Conservation (phyloP, 108 stramenopile genomes). For the Halocafeteria seosinensis region DNA sequence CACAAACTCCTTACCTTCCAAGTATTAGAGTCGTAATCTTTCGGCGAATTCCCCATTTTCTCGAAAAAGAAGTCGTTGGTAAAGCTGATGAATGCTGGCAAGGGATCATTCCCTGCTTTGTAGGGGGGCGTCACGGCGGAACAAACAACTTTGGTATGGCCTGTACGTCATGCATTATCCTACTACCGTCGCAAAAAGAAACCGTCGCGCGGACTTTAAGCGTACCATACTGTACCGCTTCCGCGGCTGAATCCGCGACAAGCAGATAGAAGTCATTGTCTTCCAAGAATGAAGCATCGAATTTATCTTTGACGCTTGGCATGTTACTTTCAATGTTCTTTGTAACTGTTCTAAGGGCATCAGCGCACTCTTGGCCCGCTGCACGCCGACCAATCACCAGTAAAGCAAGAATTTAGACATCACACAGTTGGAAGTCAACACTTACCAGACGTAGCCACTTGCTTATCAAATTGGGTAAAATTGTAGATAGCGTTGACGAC, state of each 20-base stretch:
- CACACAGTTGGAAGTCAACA: too few relatives aligned
- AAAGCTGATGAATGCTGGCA: background rate
- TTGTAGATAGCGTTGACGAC: background rate
- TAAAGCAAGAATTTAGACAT: too few relatives aligned
- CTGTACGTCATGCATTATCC: too few relatives aligned
- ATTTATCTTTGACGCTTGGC: background rate
- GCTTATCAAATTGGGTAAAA: background rate
- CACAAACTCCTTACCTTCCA: too few relatives aligned
- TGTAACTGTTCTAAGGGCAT: background rate
- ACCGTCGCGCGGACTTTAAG: too few relatives aligned
- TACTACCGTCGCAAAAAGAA: too few relatives aligned
- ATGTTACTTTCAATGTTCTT: background rate
- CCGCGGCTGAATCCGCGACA: background rate
- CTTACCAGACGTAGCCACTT: background rate
- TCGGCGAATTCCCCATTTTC: background rate
- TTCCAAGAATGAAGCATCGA: background rate
- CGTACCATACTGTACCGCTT: conserved; percentile 1
- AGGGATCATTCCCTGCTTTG: background rate
- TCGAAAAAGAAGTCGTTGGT: background rate
- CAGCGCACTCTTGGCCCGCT: background rate
- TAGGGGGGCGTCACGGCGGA: background rate
- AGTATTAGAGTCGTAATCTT: background rate
- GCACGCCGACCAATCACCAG: too few relatives aligned
- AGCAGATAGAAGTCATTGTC: background rate
- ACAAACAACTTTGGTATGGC: background rate